Base-by-base conservation (phyloP, 306 rosid species). In the Quercus engelmannii region DNA sequence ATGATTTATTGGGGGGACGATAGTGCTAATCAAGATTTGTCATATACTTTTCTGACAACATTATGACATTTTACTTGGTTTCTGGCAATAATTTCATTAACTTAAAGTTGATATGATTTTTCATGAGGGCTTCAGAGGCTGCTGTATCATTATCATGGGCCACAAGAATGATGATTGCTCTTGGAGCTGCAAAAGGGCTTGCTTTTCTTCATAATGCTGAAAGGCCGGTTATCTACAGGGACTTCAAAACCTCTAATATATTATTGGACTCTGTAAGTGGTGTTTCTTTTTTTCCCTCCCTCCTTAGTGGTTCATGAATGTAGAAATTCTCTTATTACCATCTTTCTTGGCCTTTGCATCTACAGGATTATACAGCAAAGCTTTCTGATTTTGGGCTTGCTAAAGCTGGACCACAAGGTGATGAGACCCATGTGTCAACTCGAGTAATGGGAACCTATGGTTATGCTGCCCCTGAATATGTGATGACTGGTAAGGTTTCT, bases 361-460 rank as follows among this genome's bases (percentile, higher is more conserved):
- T 82, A 75, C 83, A 89, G 90, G 92, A 89, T 73, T 89, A 89
- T 84, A 76, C 92, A 51, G 87, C 90, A 41, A 89, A 89, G 88
- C 92, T 89, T 61, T 89, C 92, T 67, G 92, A 89, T 82, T 89
- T 89, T 69, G 92, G 92, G 74, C 88, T 89, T 21, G 92, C 92
- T 35, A 89, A 89, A 84, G 92, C 92, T 76, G 92, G 92, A 74
- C 92, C 92, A 14, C 90, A 86, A 78, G 92, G 90, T 71, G 92
- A 89, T 67, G 90, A 89, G 65, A 88, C 92, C 38, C 92, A 88
- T 79, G 92, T 88, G 21, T 88, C 92, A 1, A 88, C 92, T 80
- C 87, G 92, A 61, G 92, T 88, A 28, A 88, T 88, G 92, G 92
- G 92, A 35, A 88, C 92, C 67, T 88, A 88, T 77, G 92, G 92